Conservation (phyloP, 495 filamentous ascomycete genomes). For the Jackrogersella multiformis region DNA sequence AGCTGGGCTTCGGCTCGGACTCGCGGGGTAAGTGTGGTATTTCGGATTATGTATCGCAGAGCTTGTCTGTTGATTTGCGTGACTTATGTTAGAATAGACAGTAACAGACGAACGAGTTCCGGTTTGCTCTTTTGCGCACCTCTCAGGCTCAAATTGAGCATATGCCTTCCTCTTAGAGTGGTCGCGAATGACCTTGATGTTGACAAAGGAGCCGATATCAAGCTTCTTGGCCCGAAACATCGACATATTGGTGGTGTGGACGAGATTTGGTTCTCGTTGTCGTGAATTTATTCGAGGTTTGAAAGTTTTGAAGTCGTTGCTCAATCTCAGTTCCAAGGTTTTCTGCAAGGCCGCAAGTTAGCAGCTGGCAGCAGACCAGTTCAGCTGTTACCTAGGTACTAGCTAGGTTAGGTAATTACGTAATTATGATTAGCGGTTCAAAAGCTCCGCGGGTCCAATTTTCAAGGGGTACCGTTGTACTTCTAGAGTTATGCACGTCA, state of each 20-base stretch:
- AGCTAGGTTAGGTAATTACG: background rate
- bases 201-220: slow-evolving; percentile 85
- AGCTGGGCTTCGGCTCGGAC: slow-evolving; percentile 89
- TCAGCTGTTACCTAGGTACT: too few relatives aligned
- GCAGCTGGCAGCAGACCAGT: background rate
- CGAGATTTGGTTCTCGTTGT: slow-evolving; percentile 9
- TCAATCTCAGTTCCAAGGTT: slow-evolving; percentile 5
- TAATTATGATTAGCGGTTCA: slow-evolving; percentile 14
- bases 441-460: slow-evolving; percentile 11
- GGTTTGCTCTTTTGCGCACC: slow-evolving; percentile 64
- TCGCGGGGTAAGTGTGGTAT: slow-evolving; percentile 83
- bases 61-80: slow-evolving; percentile 74
- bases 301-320: slow-evolving; percentile 39
- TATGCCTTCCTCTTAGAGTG: slow-evolving; percentile 95
- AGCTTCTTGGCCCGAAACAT: slow-evolving; percentile 88
- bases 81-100: slow-evolving; percentile 14
- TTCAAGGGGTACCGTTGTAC: slow-evolving; percentile 22
- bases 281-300: slow-evolving; percentile 11
- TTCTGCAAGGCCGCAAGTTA: slow-evolving; percentile 1
- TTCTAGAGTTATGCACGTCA: slow-evolving; percentile 6
- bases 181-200: slow-evolving; percentile 85
- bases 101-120: background rate
- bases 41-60: slow-evolving; percentile 91
- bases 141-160: slow-evolving; percentile 82
- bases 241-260: slow-evolving; percentile 65